Evolutionary conservation across 1,139 yeast species (phyloP).

Genomic region (Diutina catenulata): DNA sequence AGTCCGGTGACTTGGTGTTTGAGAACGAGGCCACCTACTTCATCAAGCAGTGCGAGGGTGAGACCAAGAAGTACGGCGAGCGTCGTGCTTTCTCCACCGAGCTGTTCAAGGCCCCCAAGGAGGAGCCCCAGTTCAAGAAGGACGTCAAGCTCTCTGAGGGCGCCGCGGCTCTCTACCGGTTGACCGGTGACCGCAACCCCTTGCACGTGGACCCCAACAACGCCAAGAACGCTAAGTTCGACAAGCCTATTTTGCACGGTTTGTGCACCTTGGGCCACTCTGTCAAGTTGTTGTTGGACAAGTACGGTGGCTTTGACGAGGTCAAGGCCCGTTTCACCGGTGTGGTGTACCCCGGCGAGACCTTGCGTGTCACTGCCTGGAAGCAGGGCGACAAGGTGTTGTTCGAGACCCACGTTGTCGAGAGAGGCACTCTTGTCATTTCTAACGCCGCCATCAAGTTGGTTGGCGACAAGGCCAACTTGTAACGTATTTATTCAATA

Average conservation of each 20-base stretch:
- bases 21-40: slow-evolving; percentile 81
- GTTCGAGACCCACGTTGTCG: slow-evolving; percentile 77
- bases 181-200: slow-evolving; percentile 92
- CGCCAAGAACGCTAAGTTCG: slow-evolving; percentile 83
- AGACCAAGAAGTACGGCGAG: slow-evolving; percentile 36
- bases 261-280: slow-evolving; percentile 79
- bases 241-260: slow-evolving; percentile 86
- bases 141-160: slow-evolving; percentile 51
- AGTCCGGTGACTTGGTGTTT: slow-evolving; percentile 59
- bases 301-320: slow-evolving; percentile 74
- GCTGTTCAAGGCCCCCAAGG: slow-evolving; percentile 54
- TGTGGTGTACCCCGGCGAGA: slow-evolving; percentile 93
- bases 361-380: slow-evolving; percentile 77
- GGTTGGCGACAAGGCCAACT: slow-evolving; percentile 28
- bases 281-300: slow-evolving; percentile 64
- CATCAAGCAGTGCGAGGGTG: slow-evolving; percentile 73
- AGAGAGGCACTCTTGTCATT: slow-evolving; percentile 69
- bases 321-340: slow-evolving; percentile 87
- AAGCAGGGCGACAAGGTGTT: slow-evolving; percentile 54
- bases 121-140: slow-evolving; percentile 54
- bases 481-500: too few relatives aligned
- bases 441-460: slow-evolving; percentile 83
- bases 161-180: slow-evolving; percentile 83
- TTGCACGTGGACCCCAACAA: slow-evolving; percentile 87
- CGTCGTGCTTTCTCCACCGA: slow-evolving; percentile 51